Conservation (phyloP, 106 monocot genomes). For the Dioscorea zingiberensis region DNA sequence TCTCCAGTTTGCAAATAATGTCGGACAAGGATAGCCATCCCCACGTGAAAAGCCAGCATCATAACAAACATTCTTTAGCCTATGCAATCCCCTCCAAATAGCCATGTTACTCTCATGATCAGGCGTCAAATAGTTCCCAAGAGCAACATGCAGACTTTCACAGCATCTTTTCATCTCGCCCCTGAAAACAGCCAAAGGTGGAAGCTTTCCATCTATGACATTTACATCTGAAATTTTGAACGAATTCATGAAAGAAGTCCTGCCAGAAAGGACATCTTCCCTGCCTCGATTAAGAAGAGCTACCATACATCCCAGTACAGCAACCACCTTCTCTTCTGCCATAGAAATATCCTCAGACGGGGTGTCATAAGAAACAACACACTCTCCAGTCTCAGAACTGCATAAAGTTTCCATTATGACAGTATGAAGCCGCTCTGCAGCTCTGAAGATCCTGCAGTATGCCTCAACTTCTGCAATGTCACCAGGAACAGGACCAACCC, state of each 20-base stretch:
- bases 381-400: constrained; percentile 95
- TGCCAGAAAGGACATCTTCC: constrained; percentile 85
- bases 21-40: constrained; percentile 64
- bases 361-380: constrained; percentile 51
- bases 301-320: constrained; percentile 75
- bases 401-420: constrained; percentile 80
- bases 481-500: constrained; percentile 91
- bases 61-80: constrained; percentile 87
- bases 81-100: constrained; percentile 85
- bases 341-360: constrained; percentile 61
- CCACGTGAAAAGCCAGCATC: constrained; percentile 90
- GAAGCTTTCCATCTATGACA: constrained; percentile 63
- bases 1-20: constrained; percentile 82
- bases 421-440: constrained; percentile 81
- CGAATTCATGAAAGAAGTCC: constrained; percentile 47
- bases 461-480: constrained; percentile 97
- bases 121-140: constrained; percentile 59
- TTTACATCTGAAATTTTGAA: constrained; percentile 43
- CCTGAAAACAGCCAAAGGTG: constrained; percentile 85
- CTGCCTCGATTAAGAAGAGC: constrained; percentile 64
- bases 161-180: constrained; percentile 89
- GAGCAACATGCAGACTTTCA: constrained; percentile 84
- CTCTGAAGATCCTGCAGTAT: constrained; percentile 94
- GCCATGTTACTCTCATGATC: constrained; percentile 33
- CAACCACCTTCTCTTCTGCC: constrained; percentile 82